Base-by-base conservation (phyloP, 2,329 filamentous ascomycete species). In the Colletotrichum paranaense region DNA sequence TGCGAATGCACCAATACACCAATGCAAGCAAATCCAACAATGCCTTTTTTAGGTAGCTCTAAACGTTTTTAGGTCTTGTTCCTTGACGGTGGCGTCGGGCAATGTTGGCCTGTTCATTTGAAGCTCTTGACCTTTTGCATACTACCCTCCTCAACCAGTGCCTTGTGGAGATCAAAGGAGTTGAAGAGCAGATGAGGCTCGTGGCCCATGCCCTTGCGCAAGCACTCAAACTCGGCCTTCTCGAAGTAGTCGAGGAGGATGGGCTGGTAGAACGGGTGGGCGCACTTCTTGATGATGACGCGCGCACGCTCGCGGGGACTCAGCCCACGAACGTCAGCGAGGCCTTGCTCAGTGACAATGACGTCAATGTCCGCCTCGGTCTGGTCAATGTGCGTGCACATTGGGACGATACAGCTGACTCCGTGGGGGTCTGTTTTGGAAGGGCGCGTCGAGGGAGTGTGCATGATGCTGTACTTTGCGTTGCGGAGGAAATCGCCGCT, bases 341-440 rank as follows among this genome's bases (percentile, higher is more conserved):
- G 89, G 71, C 95, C 95, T 81, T 89, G 84, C 82, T 90, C 87
- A 26, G 89, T 91, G n/a, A 97, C 95, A 58, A 97, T 84, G n/a
- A 97, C 92, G 78, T 97, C 95, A 52, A 97, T 88, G 81, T 97
- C 95, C 83, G 97, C 95, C 86, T 97, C 95, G 0, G 95, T 97
- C 88, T 97, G 95, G 84, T 97, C 95, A 76, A 97, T 88, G 84
- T 97, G 95, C 4, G 94, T 97, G 85, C 92, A 95, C 93, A 97
- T 96, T 73, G 95, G 95, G n/a, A 97, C 94, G 78, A 97, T 97
- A 85, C 94, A 97, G 76, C 88, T 92, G 69, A 97, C 90, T 76
- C 95, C 95, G 70, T 91, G 91, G 1, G 94, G 94, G 81, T 97
- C 95, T 16, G 89, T 92, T 88, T 97, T 97, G 79, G 89, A 91